Base-by-base conservation (phyloP, 768 basidiomycete species). In the Pilatotrama ljubarskyi region DNA sequence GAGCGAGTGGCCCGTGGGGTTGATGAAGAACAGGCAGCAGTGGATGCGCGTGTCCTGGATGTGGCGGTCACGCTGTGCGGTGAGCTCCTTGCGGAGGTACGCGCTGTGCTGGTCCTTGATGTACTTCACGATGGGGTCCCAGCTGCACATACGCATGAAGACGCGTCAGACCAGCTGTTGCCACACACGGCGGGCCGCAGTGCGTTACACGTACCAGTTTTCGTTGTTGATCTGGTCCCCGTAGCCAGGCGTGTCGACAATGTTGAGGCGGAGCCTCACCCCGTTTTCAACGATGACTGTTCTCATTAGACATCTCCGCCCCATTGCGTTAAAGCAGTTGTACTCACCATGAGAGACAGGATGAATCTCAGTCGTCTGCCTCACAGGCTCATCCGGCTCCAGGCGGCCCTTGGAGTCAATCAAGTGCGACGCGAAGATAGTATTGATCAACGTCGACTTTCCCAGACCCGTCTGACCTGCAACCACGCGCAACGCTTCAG, bases 51-150 rank as follows among this genome's bases (percentile, higher is more conserved):
- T 98, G 78, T 99, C 96, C 72, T 91, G 91, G 69, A 99, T 99
- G 79, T 95, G 92, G 56, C 94, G 91, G 82, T 98, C 96, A 63
- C 97, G 91, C 90, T 94, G 94, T 2, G 97, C 96, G 2, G 97
- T 98, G 64, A 98, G 82, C 80, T 99, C 96, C 78, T 99, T 98
- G 76, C 97, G 92, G 54, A 99, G 85, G 77, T 97, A 99, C 37
- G 95, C 93, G 72, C 93, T 95, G 80, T 98, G 96, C 73, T 98
- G 96, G 82, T 98, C 96, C 80, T 95, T 94, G 81, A 98, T 98
- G 75, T 99, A 97, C 76, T 97, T 98, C 73, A 98, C 83, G 69
- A 99, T 98, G 42, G 96, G 92, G 70, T 99, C 96, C 96, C 96
- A 99, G 82, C 93, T 95, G 32, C 5, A 18, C 41, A 35, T 41